Percentiles rank a stretch among this genome's conserved stretches.
These are phyloP conservation scores for Coniochaeta pulveracea DNA, from an alignment of 2,329 filamentous ascomycete genomes.

Conservation along the genomic window DNA sequence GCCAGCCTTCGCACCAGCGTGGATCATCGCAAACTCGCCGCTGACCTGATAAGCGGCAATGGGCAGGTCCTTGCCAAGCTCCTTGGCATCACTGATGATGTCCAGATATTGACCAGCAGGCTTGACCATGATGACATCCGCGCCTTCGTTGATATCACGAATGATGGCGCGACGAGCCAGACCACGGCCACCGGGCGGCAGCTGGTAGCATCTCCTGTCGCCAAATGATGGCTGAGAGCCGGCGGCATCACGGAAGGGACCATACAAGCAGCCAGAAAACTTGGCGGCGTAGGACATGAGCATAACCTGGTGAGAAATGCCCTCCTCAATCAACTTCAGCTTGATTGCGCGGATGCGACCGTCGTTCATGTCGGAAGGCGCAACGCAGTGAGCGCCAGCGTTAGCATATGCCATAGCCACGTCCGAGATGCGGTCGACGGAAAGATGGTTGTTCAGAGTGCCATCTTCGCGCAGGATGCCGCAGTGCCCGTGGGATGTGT, in stretches of 20 bases:
- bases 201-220: constrained; percentile 92
- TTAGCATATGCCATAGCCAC: constrained; percentile 97
- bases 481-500: constrained; percentile 95
- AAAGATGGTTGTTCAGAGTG: constrained; percentile 82
- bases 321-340: constrained; percentile 90
- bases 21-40: constrained; percentile 96
- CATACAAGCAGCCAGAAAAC: constrained; percentile 93
- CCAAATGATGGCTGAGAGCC: constrained; percentile 86
- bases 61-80: constrained; percentile 81
- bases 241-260: constrained; percentile 92
- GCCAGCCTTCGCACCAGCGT: constrained; percentile 87
- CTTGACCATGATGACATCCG: constrained; percentile 99
- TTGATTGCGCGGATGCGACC: constrained; percentile 96
- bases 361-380: constrained; percentile 98
- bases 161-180: constrained; percentile 83
- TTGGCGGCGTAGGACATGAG: constrained; percentile 98
- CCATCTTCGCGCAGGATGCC: constrained; percentile 91
- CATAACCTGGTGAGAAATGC: constrained; percentile 80
- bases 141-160: constrained; percentile 84
- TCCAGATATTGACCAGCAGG: constrained; percentile 92
- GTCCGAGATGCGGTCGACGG: constrained; percentile 88
- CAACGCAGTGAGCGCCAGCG: constrained; percentile 92
- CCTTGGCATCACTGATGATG: constrained; percentile 95
- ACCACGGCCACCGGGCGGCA: constrained; percentile 84
- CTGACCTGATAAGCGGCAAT: constrained; percentile 95